Conservation (phyloP, 176 grass and related monocot genomes). For the Bolboschoenus planiculmis region DNA sequence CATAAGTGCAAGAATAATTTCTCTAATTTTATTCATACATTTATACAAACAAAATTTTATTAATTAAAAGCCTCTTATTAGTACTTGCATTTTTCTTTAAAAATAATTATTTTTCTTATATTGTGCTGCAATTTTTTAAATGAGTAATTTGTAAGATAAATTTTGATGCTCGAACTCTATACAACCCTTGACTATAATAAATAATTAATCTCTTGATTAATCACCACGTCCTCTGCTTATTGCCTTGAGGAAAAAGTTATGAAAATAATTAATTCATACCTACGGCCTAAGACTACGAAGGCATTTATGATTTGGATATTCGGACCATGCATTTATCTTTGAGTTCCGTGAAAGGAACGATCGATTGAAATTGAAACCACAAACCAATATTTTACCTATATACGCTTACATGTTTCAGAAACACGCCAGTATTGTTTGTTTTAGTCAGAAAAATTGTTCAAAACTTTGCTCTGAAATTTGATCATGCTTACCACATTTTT, state of each 20-base stretch:
- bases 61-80: too few relatives aligned
- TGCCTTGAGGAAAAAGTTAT: background rate
- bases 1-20: too few relatives aligned
- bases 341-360: background rate
- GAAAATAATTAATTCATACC: background rate
- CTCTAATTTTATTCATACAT: too few relatives aligned
- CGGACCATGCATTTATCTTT: background rate
- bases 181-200: too few relatives aligned
- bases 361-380: background rate
- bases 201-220: too few relatives aligned
- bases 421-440: background rate
- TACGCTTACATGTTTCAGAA: background rate
- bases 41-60: too few relatives aligned
- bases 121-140: too few relatives aligned
- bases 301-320: background rate
- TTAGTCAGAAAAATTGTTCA: background rate
- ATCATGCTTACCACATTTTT: background rate
- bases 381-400: background rate
- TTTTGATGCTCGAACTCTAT: too few relatives aligned
- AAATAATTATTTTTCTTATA: too few relatives aligned
- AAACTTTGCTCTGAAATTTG: background rate
- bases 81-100: too few relatives aligned
- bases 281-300: background rate
- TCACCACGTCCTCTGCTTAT: background rate
- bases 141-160: too few relatives aligned